These are phyloP conservation scores for Jaenimonas drosophilae DNA, from an alignment of 208 protist genomes.

Conservation along the genomic window DNA sequence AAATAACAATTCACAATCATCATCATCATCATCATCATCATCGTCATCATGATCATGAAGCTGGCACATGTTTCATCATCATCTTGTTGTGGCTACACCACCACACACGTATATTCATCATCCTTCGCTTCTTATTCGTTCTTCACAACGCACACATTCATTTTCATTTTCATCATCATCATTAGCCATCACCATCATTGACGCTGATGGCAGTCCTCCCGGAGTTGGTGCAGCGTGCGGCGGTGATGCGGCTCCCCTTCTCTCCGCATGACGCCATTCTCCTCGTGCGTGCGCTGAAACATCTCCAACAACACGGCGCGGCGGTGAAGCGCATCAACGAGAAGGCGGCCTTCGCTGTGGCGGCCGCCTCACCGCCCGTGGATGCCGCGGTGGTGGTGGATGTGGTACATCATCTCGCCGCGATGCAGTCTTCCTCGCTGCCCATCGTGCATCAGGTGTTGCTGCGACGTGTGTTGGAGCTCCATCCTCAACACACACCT, in stretches of 20 bases:
- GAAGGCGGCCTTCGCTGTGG: slow-evolving; percentile 47
- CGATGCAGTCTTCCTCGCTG: slow-evolving; percentile 24
- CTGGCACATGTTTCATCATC: neutral
- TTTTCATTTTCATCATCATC: slow-evolving; percentile 2
- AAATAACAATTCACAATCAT: too few relatives aligned
- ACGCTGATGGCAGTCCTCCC: too few relatives aligned
- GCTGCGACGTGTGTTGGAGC: slow-evolving; percentile 29
- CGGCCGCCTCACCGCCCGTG: slow-evolving; percentile 20
- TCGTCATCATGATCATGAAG: too few relatives aligned
- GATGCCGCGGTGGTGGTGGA: slow-evolving; percentile 26
- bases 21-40: too few relatives aligned
- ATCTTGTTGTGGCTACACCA: slow-evolving; percentile 5
- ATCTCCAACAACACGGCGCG: slow-evolving; percentile 21
- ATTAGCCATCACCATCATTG: too few relatives aligned
- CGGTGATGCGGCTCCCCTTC: slow-evolving; percentile 21
- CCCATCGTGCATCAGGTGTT: slow-evolving; percentile 36
- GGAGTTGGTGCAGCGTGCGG: slow-evolving; percentile 40
- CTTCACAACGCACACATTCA: slow-evolving; percentile 1
- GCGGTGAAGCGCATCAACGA: slow-evolving; percentile 34
- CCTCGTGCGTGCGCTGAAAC: slow-evolving; percentile 29
- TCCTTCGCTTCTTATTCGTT: neutral
- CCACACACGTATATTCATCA: slow-evolving; percentile 7
- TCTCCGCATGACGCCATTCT: slow-evolving; percentile 51
- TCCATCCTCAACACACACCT: slow-evolving; percentile 7
- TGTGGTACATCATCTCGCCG: slow-evolving; percentile 23